Conservation (phyloP, 108 stramenopile genomes). For the Craspedostauros australis region DNA sequence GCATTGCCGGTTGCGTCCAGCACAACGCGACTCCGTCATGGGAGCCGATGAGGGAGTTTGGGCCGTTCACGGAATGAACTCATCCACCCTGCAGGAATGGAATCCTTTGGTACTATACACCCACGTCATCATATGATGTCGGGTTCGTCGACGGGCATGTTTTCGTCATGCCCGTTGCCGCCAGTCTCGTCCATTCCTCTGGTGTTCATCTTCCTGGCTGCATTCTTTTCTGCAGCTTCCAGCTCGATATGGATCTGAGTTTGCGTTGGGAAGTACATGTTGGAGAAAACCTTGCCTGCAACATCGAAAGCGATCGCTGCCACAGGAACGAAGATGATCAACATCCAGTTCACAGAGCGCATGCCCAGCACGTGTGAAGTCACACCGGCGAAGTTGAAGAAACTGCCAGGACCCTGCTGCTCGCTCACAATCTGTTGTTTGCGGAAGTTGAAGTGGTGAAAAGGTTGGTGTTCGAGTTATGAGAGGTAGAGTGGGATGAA, state of each 20-base stretch:
- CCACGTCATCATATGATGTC: no score
- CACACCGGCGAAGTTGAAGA: constrained; percentile 49
- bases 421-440: constrained; percentile 21
- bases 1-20: no score
- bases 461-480: neutral
- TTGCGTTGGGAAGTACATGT: constrained; percentile 81
- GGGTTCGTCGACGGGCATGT: no score
- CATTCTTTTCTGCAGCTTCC: constrained; percentile 20
- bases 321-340: constrained; percentile 54
- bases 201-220: neutral
- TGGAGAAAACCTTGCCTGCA: constrained; percentile 67
- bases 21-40: no score
- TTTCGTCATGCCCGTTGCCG: no score
- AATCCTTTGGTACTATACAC: no score
- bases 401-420: constrained; percentile 31
- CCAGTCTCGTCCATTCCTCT: no score
- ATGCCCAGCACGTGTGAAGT: constrained; percentile 51
- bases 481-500: neutral
- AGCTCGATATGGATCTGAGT: constrained; percentile 84
- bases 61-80: no score
- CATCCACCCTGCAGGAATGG: no score
- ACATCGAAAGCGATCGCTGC: constrained; percentile 66
- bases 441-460: neutral
- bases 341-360: constrained; percentile 60
- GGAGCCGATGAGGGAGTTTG: no score